Percentiles rank a stretch among this genome's conserved stretches.
Evolutionary conservation across 345 rosid genomes (phyloP).

Genomic region (Chamaenerion angustifolium): DNA sequence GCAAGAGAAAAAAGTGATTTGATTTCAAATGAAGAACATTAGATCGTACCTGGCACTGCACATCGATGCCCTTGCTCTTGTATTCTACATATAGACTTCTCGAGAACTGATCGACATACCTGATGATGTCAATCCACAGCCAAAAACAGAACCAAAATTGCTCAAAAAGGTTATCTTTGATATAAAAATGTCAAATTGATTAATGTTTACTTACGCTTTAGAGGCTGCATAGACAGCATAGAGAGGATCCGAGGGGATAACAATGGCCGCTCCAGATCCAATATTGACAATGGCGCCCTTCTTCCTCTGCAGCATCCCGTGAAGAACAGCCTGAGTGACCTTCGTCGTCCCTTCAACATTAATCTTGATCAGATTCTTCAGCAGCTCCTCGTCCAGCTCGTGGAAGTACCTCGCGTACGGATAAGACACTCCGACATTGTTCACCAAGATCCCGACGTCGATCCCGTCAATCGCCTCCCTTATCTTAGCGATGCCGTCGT

Average conservation of each 20-base stretch:
- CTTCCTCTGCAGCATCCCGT: slow-evolving; percentile 74
- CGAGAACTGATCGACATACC: slow-evolving; percentile 87
- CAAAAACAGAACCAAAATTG: neutral
- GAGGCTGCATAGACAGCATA: slow-evolving; percentile 85
- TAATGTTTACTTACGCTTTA: slow-evolving; percentile 48
- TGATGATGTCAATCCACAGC: slow-evolving; percentile 10
- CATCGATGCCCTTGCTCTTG: slow-evolving; percentile 64
- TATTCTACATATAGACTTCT: slow-evolving; percentile 87
- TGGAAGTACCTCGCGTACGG: slow-evolving; percentile 93
- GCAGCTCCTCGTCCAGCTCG: slow-evolving; percentile 61
- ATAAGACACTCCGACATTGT: slow-evolving; percentile 85
- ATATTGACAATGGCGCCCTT: slow-evolving; percentile 82
- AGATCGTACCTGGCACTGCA: slow-evolving; percentile 26
- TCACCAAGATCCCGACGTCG: slow-evolving; percentile 74
- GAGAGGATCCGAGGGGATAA: slow-evolving; percentile 91
- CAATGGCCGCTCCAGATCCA: slow-evolving; percentile 87
- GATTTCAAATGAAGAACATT: neutral
- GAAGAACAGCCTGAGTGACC: slow-evolving; percentile 76
- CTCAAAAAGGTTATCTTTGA: neutral
- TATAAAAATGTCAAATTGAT: neutral
- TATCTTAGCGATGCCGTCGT: slow-evolving; percentile 54
- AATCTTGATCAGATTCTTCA: slow-evolving; percentile 49
- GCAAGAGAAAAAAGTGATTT: too few species aligned
- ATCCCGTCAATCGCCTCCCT: slow-evolving; percentile 52
- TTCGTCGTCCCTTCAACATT: slow-evolving; percentile 90